phyloP scores from a whole-genome alignment of 2,329 filamentous ascomycete genomes.

The Fusarium brevicatenulatum region DNA sequence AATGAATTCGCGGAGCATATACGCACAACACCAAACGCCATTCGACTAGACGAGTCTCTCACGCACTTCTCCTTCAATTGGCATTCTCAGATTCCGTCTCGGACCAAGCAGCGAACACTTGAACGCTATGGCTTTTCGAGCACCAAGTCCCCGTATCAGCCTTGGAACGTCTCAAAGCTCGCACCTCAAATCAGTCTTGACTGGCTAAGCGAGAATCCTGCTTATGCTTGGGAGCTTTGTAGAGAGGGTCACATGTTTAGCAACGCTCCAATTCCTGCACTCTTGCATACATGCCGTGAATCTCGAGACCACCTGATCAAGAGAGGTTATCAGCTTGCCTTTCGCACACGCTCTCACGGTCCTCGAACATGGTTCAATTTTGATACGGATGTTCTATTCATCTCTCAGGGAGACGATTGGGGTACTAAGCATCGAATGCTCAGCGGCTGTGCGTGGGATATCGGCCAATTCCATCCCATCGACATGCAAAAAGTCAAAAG shows the following conservation, averaged over 20 bases:
- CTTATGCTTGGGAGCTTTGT: background rate
- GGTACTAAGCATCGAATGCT: background rate
- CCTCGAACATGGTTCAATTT: conserved; percentile 7
- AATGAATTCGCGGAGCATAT: background rate
- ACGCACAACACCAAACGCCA: background rate
- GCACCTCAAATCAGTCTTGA: background rate
- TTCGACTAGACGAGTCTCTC: background rate
- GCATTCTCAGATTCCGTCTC: accelerated
- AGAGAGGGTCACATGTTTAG: background rate
- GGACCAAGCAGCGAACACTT: accelerated
- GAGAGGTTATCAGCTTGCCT: background rate
- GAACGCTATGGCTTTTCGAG: background rate
- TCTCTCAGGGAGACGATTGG: background rate
- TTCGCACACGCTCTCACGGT: background rate
- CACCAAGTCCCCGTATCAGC: background rate
- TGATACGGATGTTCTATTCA: background rate
- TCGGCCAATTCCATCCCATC: background rate
- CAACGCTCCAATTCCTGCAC: background rate
- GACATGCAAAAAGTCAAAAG: background rate
- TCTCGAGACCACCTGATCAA: background rate
- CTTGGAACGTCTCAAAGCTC: background rate
- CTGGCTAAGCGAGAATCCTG: background rate
- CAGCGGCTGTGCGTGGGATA: background rate
- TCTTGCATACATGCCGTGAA: background rate
- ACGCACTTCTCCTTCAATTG: background rate